phyloP scores from a whole-genome alignment of 2,329 filamentous ascomycete species.

The Xylaria multiplex region DNA sequence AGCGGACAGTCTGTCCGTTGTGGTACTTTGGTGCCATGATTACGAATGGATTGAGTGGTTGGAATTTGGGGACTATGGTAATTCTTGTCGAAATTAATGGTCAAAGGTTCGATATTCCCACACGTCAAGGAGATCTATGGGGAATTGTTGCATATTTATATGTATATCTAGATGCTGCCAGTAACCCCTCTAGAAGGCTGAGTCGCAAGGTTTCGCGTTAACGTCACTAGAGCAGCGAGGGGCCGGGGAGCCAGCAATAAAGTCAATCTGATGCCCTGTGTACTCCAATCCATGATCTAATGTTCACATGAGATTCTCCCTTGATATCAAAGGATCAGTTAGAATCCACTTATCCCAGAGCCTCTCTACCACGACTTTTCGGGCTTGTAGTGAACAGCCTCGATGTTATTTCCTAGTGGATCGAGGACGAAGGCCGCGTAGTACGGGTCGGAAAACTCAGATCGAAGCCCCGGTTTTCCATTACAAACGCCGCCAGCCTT shows the following conservation, averaged over 20 bases:
- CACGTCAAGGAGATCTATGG: background rate
- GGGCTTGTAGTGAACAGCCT: constrained; percentile 33
- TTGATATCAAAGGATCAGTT: background rate
- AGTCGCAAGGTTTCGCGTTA: constrained; percentile 19
- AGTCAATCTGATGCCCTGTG: constrained; percentile 2
- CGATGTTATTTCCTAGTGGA: constrained; percentile 37
- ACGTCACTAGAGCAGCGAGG: constrained; percentile 30
- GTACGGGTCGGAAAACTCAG: constrained; percentile 26
- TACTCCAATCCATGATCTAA: constrained; percentile 23
- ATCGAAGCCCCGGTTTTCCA: constrained; percentile 31
- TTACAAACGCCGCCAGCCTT: constrained; percentile 37
- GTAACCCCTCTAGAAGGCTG: constrained; percentile 4
- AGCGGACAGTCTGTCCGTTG: constrained; percentile 42
- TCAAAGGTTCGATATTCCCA: background rate
- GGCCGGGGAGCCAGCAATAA: background rate
- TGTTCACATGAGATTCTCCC: constrained; percentile 19
- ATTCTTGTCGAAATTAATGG: background rate
- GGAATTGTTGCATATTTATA: background rate
- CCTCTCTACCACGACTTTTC: constrained; percentile 16
- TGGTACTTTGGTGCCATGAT: constrained; percentile 44
- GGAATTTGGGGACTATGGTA: no score
- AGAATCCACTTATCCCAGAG: background rate
- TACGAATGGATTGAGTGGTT: background rate
- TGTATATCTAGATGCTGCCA: background rate
- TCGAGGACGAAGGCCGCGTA: constrained; percentile 40